These are phyloP conservation scores for Hyphopichia khmerensis DNA, from an alignment of 1,139 yeast genomes.

Conservation along the genomic window DNA sequence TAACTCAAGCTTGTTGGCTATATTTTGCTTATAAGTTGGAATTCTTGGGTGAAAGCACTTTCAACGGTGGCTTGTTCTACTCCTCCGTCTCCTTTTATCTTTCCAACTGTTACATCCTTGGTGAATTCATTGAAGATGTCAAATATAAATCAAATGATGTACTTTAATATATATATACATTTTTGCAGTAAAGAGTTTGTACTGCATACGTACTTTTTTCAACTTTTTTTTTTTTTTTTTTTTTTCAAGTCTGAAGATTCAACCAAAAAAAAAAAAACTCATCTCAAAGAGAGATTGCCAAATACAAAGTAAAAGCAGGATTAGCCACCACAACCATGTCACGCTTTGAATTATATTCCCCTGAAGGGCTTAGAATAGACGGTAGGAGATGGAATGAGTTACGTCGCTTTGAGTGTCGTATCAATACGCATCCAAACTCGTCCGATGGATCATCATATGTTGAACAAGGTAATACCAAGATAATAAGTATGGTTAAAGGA, in stretches of 20 bases:
- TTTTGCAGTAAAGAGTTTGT: neutral
- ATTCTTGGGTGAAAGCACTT: conserved; percentile 69
- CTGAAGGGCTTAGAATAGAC: conserved; percentile 89
- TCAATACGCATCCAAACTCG: conserved; percentile 84
- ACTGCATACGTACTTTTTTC: neutral
- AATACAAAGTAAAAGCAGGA: neutral
- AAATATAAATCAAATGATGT: neutral
- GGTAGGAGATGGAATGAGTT: conserved; percentile 96
- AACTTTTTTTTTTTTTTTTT: neutral
- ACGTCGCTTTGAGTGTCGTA: conserved; percentile 73
- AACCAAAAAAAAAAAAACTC: neutral
- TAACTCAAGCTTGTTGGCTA: conserved; percentile 77
- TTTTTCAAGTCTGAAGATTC: neutral
- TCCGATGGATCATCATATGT: conserved; percentile 92
- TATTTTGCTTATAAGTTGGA: conserved; percentile 76
- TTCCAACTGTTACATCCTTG: conserved; percentile 64
- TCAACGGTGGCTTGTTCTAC: conserved; percentile 59
- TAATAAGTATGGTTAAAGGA: conserved; percentile 82
- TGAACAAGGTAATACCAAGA: conserved; percentile 91
- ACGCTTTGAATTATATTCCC: conserved; percentile 80
- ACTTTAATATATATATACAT: neutral
- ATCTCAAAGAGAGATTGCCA: neutral
- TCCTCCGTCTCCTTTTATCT: conserved; percentile 67
- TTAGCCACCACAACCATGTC: too few relatives aligned
- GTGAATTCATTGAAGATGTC: conserved; percentile 51